These are phyloP conservation scores for Scorias spongiosa DNA, from an alignment of 2,329 filamentous ascomycete genomes.

Conservation along the genomic window DNA sequence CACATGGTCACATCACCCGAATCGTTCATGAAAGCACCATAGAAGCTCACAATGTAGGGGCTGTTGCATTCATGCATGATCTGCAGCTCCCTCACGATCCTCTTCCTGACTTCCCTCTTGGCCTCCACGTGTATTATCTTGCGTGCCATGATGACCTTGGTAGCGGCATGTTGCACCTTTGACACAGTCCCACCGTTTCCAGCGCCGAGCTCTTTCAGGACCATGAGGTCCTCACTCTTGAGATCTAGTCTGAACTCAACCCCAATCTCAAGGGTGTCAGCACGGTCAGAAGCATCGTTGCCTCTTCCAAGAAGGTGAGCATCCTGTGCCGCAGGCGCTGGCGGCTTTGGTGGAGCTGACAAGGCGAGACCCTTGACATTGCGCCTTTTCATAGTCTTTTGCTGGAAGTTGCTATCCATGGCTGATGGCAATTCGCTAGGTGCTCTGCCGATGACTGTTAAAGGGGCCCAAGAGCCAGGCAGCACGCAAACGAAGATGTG, in stretches of 20 bases:
- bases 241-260: slow-evolving; percentile 93
- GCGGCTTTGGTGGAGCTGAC: slow-evolving; percentile 56
- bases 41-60: slow-evolving; percentile 93
- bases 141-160: slow-evolving; percentile 90
- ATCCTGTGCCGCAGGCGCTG: slow-evolving; percentile 59
- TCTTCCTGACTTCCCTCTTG: slow-evolving; percentile 90
- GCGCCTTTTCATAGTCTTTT: slow-evolving; percentile 89
- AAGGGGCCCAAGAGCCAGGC: too few species aligned
- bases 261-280: slow-evolving; percentile 78
- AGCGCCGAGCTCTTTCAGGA: slow-evolving; percentile 85
- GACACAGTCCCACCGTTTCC: slow-evolving; percentile 97
- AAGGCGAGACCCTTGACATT: slow-evolving; percentile 94
- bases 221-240: slow-evolving; percentile 78
- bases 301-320: slow-evolving; percentile 43
- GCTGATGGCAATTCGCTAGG: slow-evolving; percentile 1
- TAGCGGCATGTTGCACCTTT: slow-evolving; percentile 90
- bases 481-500: too few species aligned
- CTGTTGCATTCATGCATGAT: slow-evolving; percentile 98
- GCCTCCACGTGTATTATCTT: slow-evolving; percentile 99
- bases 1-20: slow-evolving; percentile 98
- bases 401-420: slow-evolving; percentile 46
- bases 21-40: slow-evolving; percentile 91
- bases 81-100: slow-evolving; percentile 90
- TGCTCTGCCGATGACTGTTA: too few species aligned
- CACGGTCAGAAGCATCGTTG: slow-evolving; percentile 41